Evolutionary conservation across 768 basidiomycete genomes (phyloP).

Genomic region (Amanita jacksonii): DNA sequence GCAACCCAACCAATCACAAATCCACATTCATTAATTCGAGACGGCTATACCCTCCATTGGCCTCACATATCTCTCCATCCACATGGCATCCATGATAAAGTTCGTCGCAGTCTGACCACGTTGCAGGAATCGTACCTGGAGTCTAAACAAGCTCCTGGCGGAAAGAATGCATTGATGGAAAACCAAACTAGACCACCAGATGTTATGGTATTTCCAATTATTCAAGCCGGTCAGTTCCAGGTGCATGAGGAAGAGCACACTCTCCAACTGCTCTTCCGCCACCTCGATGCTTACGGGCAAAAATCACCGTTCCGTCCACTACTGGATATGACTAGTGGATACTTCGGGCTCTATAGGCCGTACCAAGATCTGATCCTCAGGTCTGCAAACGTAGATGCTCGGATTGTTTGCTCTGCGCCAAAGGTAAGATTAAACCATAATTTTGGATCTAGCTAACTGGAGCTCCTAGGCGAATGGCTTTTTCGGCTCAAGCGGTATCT

Average conservation of each 20-base stretch:
- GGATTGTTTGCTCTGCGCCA: slow-evolving; percentile 81
- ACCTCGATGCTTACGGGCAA: slow-evolving; percentile 19
- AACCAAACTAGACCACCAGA: slow-evolving; percentile 19
- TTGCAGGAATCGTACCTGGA: slow-evolving; percentile 44
- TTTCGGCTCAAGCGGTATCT: slow-evolving; percentile 80
- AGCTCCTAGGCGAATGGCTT: slow-evolving; percentile 85
- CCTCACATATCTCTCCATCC: slow-evolving; percentile 55
- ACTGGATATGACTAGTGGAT: slow-evolving; percentile 87
- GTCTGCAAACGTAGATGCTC: slow-evolving; percentile 43
- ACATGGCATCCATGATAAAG: slow-evolving; percentile 55
- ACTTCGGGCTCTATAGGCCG: slow-evolving; percentile 77
- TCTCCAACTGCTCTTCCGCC: slow-evolving; percentile 48
- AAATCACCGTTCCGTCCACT: slow-evolving; percentile 25
- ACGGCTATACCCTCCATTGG: slow-evolving; percentile 56
- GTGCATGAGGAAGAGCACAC: slow-evolving; percentile 77
- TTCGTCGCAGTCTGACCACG: slow-evolving; percentile 39
- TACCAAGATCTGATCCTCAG: slow-evolving; percentile 70
- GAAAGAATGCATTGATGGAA: slow-evolving; percentile 27
- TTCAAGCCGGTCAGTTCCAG: slow-evolving; percentile 84
- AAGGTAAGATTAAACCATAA: slow-evolving; percentile 38
- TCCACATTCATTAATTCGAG: slow-evolving; percentile 24
- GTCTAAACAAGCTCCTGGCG: slow-evolving; percentile 2
- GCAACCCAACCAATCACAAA: slow-evolving; percentile 5
- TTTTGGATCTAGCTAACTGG: neutral
- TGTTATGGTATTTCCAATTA: slow-evolving; percentile 49